phyloP scores from a whole-genome alignment of 2,329 filamentous ascomycete species.

The Ascochyta rabiei region DNA sequence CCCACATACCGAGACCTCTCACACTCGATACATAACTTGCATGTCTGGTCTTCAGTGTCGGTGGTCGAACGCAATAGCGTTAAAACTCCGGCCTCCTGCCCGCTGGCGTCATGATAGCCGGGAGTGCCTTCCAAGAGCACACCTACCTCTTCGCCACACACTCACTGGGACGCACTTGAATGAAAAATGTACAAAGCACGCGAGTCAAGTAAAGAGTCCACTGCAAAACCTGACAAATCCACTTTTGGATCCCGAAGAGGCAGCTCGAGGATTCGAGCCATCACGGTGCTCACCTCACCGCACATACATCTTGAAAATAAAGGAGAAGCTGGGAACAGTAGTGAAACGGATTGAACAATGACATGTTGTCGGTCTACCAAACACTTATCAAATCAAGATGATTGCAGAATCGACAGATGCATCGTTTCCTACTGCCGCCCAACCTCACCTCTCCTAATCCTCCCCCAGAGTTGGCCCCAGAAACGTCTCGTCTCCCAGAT shows the following conservation, averaged over 20 bases:
- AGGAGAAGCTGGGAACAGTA: no score
- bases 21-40: no score
- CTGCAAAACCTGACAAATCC: background rate
- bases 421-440: background rate
- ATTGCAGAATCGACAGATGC: no score
- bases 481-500: constrained; percentile 49
- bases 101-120: no score
- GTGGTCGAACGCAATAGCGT: no score
- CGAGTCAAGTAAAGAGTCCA: background rate
- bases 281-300: constrained; percentile 3
- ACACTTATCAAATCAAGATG: no score
- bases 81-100: no score
- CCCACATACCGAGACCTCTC: no score
- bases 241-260: background rate
- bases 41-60: no score
- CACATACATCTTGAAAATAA: no score
- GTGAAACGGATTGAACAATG: no score
- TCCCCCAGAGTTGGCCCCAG: constrained; percentile 6
- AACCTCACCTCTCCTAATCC: background rate
- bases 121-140: background rate
- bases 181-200: background rate
- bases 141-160: background rate
- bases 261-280: constrained; percentile 5
- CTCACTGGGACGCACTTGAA: background rate
- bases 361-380: no score